phyloP scores from a whole-genome alignment of 805 yeast genomes.

The Candida ipomoeae region DNA sequence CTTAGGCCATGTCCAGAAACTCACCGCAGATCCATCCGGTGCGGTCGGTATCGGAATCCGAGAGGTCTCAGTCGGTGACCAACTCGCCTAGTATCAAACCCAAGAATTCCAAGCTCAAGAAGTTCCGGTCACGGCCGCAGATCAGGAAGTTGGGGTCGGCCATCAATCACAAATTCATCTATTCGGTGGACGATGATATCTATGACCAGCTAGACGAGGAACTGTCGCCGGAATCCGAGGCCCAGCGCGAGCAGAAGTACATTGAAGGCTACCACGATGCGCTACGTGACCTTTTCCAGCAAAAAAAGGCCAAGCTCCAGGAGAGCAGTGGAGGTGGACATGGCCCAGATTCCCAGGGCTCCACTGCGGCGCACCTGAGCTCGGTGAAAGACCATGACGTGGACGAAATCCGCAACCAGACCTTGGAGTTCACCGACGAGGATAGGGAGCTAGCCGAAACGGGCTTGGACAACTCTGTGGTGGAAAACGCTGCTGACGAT shows the following conservation, averaged over 20 bases:
- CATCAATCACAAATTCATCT: constrained; percentile 37
- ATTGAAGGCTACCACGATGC: constrained; percentile 75
- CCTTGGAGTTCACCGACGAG: constrained; percentile 4
- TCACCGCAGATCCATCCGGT: constrained; percentile 13
- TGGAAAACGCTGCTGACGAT: constrained; percentile 18
- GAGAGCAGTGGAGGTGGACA: constrained; percentile 10
- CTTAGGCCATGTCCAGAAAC: constrained; percentile 3
- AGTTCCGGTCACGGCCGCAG: constrained; percentile 28
- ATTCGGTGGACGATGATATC: constrained; percentile 80
- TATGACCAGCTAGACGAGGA: constrained; percentile 56
- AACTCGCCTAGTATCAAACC: constrained; percentile 13
- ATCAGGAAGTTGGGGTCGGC: constrained; percentile 25
- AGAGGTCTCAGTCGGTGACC: constrained; percentile 5
- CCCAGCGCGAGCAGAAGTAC: constrained; percentile 40
- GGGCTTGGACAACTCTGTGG: constrained; percentile 13
- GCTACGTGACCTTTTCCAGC: constrained; percentile 37
- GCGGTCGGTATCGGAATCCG: constrained; percentile 11
- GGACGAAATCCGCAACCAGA: constrained; percentile 9
- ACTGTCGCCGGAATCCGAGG: constrained; percentile 30
- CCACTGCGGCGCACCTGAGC: neutral
- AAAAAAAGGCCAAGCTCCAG: constrained; percentile 14
- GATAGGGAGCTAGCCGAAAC: constrained; percentile 4
- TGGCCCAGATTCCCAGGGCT: neutral
- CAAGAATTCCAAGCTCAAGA: constrained; percentile 13
- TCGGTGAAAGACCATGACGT: constrained; percentile 1